Conservation (phyloP, 164 flowering plant species). For the Stephania cephalantha region DNA sequence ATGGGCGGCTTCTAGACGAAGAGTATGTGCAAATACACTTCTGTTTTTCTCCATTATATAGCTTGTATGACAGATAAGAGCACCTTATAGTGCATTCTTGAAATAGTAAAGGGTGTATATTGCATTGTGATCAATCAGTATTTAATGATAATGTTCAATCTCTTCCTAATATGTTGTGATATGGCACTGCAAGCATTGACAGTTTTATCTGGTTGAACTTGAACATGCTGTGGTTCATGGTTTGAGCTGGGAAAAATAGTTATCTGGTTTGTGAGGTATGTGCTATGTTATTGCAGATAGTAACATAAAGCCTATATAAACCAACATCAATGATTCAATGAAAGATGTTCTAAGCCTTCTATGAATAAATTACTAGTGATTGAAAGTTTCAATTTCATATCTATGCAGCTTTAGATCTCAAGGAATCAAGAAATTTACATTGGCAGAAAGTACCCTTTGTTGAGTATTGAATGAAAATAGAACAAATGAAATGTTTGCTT, state of each 20-base stretch:
- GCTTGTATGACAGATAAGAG: neutral
- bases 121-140: neutral
- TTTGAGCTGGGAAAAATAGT: neutral
- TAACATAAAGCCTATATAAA: neutral
- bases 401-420: neutral
- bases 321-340: no score
- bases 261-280: neutral
- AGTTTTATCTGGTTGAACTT: neutral
- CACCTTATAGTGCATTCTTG: neutral
- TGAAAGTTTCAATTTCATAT: neutral
- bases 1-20: slow-evolving; percentile 43
- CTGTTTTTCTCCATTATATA: neutral
- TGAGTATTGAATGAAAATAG: neutral
- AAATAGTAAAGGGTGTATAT: neutral
- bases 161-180: neutral
- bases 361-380: no score
- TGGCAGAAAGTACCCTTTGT: neutral
- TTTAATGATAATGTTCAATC: neutral
- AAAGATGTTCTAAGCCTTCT: neutral
- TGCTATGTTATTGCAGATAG: neutral
- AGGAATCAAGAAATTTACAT: neutral
- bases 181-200: neutral
- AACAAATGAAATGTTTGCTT: neutral
- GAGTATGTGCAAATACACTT: neutral
- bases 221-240: no score